Base-by-base conservation (phyloP, 768 basidiomycete species). In the Lactarius pseudohatsudake region DNA sequence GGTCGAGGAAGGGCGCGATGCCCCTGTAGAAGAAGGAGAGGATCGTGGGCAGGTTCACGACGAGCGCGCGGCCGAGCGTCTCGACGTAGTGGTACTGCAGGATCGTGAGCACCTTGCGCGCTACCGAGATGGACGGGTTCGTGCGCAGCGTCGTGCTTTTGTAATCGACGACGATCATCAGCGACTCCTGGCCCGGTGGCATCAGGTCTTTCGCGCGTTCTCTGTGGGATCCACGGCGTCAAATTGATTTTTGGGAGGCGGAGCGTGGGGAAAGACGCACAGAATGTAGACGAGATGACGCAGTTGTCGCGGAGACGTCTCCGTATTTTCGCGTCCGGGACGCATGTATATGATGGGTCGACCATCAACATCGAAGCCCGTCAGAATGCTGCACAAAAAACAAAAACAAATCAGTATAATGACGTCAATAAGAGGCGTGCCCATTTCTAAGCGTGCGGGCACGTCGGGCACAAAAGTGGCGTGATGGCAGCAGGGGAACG, bases 341-440 rank as follows among this genome's bases (percentile, higher is more conserved):
- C 92, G 87, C 87, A 96, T 88, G 76, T 94, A 94, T 16, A 96
- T 79, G 53, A 95, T 88, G 0, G 94, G 93, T n/a, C 94, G 81
- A 5, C 91, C 92, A 64, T 94, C 91, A 60, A 81, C 82, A 77
- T 96, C 93, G 70, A 94, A 95, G 8, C 94, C 93, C 62, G 86
- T 92, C 56, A 94, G 76, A 57, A 94, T 83, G 55, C 92, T 94
- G 69, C 7, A 53, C 13, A 45, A 45, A 20, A 45, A 10, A 45
- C 9, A 41, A 16, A 41, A 18, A 15, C 22, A 38, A 28, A 40
- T 22, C 66, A 47, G 26, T 30, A 16, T 41, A 41, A 26, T 47
- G 45, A 28, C 40, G 64, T 65, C 40, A 60, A 61, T 36, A 41
- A 15, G 22, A 20, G 4, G 43, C 59, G 18, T 9, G 53, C 16